These are phyloP conservation scores for Fraxinus greggii DNA, from an alignment of 305 asterid species.

Conservation along the genomic window DNA sequence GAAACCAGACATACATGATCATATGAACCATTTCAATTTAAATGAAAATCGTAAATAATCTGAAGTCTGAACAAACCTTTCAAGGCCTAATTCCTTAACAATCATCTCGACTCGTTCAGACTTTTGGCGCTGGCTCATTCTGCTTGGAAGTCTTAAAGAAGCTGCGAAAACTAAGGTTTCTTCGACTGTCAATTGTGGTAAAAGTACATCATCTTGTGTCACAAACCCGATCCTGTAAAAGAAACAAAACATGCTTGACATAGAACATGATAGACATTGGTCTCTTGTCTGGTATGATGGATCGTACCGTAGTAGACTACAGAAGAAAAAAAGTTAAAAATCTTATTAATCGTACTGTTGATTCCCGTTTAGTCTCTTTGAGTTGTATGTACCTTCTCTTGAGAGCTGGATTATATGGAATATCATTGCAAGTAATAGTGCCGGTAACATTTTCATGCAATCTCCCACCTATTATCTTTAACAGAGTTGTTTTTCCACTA, in stretches of 20 bases:
- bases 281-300: background rate
- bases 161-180: constrained; percentile 86
- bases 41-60: background rate
- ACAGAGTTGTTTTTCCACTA: constrained; percentile 81
- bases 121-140: constrained; percentile 64
- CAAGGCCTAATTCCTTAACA: constrained; percentile 79
- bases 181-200: constrained; percentile 83
- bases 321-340: background rate
- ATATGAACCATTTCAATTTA: background rate
- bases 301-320: background rate
- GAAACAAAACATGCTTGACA: background rate
- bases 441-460: constrained; percentile 71
- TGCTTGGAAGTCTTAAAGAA: constrained; percentile 66
- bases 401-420: constrained; percentile 60
- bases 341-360: background rate
- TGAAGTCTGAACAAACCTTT: constrained; percentile 51
- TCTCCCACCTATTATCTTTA: constrained; percentile 76
- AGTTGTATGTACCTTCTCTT: constrained; percentile 58
- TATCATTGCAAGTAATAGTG: constrained; percentile 70
- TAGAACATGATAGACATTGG: background rate
- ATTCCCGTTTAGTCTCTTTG: background rate
- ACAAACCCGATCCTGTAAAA: constrained; percentile 78
- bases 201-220: constrained; percentile 82
- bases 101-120: constrained; percentile 63
- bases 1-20: background rate